Evolutionary conservation across 2,329 filamentous ascomycete genomes (phyloP).

Genomic region (Microcera coccophila): DNA sequence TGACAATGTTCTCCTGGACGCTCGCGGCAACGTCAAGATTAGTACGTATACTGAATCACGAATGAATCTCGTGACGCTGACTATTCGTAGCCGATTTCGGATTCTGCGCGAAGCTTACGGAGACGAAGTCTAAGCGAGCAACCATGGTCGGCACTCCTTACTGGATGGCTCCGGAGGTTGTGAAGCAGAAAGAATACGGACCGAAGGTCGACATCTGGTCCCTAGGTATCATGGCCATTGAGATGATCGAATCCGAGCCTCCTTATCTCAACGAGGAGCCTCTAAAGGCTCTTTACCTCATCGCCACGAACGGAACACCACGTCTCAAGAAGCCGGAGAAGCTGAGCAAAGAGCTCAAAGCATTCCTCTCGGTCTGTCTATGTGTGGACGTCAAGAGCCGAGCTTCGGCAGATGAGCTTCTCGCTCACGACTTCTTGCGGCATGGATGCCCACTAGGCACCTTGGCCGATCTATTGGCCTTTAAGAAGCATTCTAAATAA

Average conservation of each 20-base stretch:
- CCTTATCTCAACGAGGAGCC: conserved; percentile 98
- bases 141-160: conserved; percentile 99
- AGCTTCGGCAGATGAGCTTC: conserved; percentile 83
- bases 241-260: conserved; percentile 99
- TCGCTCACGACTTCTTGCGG: conserved; percentile 91
- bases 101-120: conserved; percentile 97
- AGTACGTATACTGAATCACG: conserved; percentile 58
- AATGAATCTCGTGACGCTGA: neutral
- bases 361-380: conserved; percentile 91
- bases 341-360: conserved; percentile 95
- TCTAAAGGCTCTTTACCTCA: conserved; percentile 93
- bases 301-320: conserved; percentile 95
- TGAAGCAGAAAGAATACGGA: conserved; percentile 98
- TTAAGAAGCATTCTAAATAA: conserved; percentile 71
- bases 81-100: conserved; percentile 81
- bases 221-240: conserved; percentile 97
- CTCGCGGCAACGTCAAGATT: conserved; percentile 94
- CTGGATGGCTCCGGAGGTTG: conserved; percentile 99
- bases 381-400: conserved; percentile 95
- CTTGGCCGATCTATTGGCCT: conserved; percentile 81
- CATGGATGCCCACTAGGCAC: conserved; percentile 80
- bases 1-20: conserved; percentile 94
- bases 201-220: conserved; percentile 99
- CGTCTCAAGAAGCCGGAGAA: conserved; percentile 98
- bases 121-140: conserved; percentile 92